Conservation (phyloP, 352 stramenopile genomes). For the Globisporangium orthogonon region DNA sequence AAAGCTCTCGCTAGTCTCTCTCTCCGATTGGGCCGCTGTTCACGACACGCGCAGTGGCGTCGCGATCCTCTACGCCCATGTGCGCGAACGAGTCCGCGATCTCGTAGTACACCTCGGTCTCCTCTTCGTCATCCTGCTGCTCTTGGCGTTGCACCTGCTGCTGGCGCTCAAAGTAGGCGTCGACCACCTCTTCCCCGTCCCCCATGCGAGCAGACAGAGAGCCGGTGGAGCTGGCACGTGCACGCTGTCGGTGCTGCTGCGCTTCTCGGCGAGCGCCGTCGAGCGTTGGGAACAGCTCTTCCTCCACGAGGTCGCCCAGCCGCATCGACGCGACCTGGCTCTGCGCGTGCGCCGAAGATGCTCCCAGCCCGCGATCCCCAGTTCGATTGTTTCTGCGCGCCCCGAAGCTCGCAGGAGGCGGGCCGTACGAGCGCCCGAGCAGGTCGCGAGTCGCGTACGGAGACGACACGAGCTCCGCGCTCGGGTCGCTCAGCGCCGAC, state of each 20-base stretch:
- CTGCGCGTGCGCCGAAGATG: background rate
- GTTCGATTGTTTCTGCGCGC: slow-evolving; percentile 1
- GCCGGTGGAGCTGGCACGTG: background rate
- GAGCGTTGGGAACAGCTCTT: slow-evolving; percentile 5
- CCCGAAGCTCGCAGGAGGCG: background rate
- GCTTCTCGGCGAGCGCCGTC: background rate
- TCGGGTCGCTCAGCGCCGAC: slow-evolving; percentile 32
- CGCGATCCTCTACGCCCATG: slow-evolving; percentile 2
- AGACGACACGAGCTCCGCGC: slow-evolving; percentile 30
- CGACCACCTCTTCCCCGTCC: background rate
- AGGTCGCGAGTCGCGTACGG: slow-evolving; percentile 9
- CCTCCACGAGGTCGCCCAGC: slow-evolving; percentile 8
- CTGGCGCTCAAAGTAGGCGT: background rate
- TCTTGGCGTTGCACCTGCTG: background rate
- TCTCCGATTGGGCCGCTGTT: background rate
- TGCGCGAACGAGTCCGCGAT: slow-evolving; percentile 21
- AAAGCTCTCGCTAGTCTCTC: too few relatives aligned
- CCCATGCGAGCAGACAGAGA: background rate
- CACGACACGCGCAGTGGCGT: slow-evolving; percentile 3
- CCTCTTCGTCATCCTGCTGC: slow-evolving; percentile 1
- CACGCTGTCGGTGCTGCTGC: background rate
- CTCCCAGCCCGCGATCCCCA: background rate
- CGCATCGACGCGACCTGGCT: slow-evolving; percentile 3
- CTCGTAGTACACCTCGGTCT: slow-evolving; percentile 21
- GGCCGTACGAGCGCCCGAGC: slow-evolving; percentile 3